Percentiles rank a stretch among this genome's conserved stretches.
These are phyloP conservation scores for Solanum paucissectum DNA, from an alignment of 257 asterid species.

Conservation along the genomic window DNA sequence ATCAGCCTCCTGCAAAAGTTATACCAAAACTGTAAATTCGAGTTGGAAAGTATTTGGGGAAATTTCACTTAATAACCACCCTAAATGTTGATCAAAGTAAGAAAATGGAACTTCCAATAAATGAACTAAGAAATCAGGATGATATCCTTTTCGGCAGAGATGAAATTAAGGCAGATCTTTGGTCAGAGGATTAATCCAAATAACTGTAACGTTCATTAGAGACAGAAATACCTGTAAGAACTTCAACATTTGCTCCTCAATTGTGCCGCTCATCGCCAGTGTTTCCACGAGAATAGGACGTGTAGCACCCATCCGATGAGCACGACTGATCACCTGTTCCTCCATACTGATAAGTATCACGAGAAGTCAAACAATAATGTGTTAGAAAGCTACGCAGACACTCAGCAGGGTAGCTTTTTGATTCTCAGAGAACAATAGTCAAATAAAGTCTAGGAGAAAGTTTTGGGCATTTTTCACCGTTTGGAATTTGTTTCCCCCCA, in stretches of 20 bases:
- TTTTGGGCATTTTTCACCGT: not conserved
- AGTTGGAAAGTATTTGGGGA: not conserved
- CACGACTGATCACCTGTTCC: constrained; percentile 99
- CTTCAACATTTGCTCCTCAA: constrained; percentile 90
- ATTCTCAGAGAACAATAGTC: not conserved
- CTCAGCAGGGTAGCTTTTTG: not conserved
- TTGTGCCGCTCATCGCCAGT: constrained; percentile 85
- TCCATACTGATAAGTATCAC: constrained; percentile 62
- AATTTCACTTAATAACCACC: not conserved
- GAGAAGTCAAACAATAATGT: constrained; percentile 1
- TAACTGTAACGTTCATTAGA: not conserved
- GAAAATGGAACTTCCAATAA: not conserved
- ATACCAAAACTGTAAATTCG: not conserved
- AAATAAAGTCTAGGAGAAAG: not conserved
- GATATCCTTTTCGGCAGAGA: not conserved
- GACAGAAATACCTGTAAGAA: constrained; percentile 58
- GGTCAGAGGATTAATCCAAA: not conserved
- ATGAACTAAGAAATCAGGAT: not conserved
- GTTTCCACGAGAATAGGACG: constrained; percentile 90
- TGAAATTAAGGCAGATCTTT: not conserved
- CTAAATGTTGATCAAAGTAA: not conserved
- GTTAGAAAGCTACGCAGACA: not conserved
- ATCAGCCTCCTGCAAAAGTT: constrained; percentile 53
- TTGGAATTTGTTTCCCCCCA: not conserved
- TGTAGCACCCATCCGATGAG: constrained; percentile 97